Percentiles rank a stretch among this genome's conserved stretches.
Evolutionary conservation across 306 rosid species (phyloP).

Genomic region (Argentina anserina): DNA sequence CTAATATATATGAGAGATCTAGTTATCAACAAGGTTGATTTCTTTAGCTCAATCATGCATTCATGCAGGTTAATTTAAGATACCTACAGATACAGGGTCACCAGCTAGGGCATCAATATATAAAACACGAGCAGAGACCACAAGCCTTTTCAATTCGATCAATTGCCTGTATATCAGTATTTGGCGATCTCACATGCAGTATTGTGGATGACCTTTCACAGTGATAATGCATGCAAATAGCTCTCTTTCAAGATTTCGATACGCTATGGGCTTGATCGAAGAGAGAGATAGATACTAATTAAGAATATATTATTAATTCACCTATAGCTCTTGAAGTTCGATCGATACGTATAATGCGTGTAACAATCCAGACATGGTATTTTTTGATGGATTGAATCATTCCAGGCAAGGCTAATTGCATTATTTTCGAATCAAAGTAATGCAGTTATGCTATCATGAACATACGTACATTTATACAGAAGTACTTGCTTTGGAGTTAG

Average conservation of each 20-base stretch:
- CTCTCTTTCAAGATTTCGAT: background rate
- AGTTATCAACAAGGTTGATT: constrained; percentile 29
- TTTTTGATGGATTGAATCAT: too few species aligned
- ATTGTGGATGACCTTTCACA: background rate
- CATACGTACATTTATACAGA: background rate
- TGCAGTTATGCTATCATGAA: too few species aligned
- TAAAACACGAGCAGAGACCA: constrained; percentile 5
- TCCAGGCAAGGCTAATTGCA: too few species aligned
- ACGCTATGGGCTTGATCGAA: background rate
- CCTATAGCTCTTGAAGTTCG: too few species aligned
- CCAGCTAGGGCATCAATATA: constrained; percentile 7
- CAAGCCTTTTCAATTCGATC: background rate
- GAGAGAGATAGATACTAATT: background rate
- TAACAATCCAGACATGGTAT: too few species aligned
- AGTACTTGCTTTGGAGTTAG: background rate
- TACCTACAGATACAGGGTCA: background rate
- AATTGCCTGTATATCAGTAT: background rate
- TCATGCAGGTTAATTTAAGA: constrained; percentile 25
- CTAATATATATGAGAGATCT: constrained; percentile 21
- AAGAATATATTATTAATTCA: too few species aligned
- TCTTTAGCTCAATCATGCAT: constrained; percentile 39
- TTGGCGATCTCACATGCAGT: background rate
- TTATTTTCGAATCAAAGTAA: too few species aligned
- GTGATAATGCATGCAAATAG: background rate
- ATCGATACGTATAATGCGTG: too few species aligned